Evolutionary conservation across 2,329 filamentous ascomycete species (phyloP).

Genomic region (Domatiomyces catenatus): DNA sequence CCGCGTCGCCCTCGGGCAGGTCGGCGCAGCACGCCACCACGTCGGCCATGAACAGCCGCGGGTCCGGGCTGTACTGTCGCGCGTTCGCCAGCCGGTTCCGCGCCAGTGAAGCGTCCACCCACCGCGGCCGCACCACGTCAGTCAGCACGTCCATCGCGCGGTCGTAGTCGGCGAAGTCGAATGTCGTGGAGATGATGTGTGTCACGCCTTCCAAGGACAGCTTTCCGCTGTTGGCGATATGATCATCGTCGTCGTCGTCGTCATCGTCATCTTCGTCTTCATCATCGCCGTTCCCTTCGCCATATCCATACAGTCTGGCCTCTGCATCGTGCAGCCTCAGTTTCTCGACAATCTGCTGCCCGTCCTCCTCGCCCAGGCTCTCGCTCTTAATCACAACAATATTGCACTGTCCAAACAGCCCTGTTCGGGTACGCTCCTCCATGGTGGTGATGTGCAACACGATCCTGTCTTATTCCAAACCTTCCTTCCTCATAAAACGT

Average conservation of each 20-base stretch:
- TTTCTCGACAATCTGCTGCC: conserved; percentile 14
- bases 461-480: neutral
- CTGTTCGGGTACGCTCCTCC: conserved; percentile 2
- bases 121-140: conserved; percentile 66
- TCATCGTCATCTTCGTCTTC: too few relatives aligned
- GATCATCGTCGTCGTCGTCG: neutral
- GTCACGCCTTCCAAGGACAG: conserved; percentile 34
- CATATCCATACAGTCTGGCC: neutral
- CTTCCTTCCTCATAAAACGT: neutral
- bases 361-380: conserved; percentile 24
- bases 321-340: conserved; percentile 1
- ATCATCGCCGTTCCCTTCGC: neutral
- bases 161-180: conserved; percentile 81
- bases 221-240: neutral
- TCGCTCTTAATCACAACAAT: conserved; percentile 32
- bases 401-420: conserved; percentile 31
- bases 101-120: conserved; percentile 57
- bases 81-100: conserved; percentile 60
- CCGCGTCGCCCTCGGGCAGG: conserved; percentile 71
- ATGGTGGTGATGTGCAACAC: conserved; percentile 3
- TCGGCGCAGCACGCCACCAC: conserved; percentile 71
- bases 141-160: conserved; percentile 61
- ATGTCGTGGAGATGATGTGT: conserved; percentile 58
- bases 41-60: conserved; percentile 74
- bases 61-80: conserved; percentile 78